Base-by-base conservation (phyloP, 2,329 filamentous ascomycete species). In the Phoma herbarum region DNA sequence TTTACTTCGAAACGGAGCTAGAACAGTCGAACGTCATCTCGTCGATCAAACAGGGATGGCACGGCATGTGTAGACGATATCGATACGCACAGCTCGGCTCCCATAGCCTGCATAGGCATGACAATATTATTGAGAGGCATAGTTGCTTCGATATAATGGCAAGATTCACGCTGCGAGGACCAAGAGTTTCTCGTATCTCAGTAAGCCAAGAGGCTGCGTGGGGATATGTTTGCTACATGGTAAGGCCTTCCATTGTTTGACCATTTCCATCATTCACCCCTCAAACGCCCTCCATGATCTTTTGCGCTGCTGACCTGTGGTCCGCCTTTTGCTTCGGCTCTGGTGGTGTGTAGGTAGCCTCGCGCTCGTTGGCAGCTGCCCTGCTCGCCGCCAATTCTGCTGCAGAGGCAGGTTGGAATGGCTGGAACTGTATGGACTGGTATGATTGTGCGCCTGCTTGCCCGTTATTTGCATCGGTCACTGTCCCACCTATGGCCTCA, bases 11-110 rank as follows among this genome's bases (percentile, higher is more conserved):
- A 56, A 60, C 56, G 46, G 23, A 51, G 53, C 63, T 64, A 63
- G 54, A 55, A 54, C 47, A 47, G 35, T 48, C 57, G 59, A 63
- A 66, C 66, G 67, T 66, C 67, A 67, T 65, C 59, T 60, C 42
- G 63, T 46, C 54, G 64, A 69, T 66, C 67, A 54, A 31, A 46
- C 57, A 47, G 43, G 65, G 61, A 42, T 52, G 26, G 28, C 7
- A 29, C 41, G 45, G 52, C 56, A 54, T 14, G 44, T 59, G 48
- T 44, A 60, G 28, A 50, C 57, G 51, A 55, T 54, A 54, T 50
- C 56, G 56, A 54, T 54, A 58, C 33, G 42, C 33, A 29, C 33
- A 29, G 33, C 43, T 52, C 33, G 54, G 42, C 46, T 57, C 25
- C 33, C 42, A 43, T 22, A 20, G 26, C 18, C 8, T 33, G 20